phyloP scores from a whole-genome alignment of 2,329 filamentous ascomycete species.

The Trichoderma harzianum region DNA sequence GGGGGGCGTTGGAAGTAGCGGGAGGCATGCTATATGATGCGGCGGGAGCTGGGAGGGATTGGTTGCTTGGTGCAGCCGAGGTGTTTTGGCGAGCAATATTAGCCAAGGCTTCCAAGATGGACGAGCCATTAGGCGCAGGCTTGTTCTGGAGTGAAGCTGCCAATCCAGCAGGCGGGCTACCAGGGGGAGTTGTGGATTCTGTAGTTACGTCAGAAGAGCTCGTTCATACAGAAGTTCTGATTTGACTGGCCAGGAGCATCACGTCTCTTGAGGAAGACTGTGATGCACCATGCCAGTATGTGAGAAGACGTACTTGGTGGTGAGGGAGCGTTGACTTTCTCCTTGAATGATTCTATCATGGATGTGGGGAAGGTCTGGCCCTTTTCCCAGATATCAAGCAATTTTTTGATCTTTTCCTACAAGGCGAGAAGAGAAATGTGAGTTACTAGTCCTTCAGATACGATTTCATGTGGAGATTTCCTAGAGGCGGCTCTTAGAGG shows the following conservation, averaged over 20 bases:
- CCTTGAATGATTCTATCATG: conserved; percentile 79
- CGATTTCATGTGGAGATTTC: conserved; percentile 18
- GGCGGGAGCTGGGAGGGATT: conserved; percentile 39
- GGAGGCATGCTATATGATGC: conserved; percentile 40
- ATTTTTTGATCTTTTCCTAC: conserved; percentile 91
- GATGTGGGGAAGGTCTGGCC: conserved; percentile 81
- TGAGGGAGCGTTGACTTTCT: conserved; percentile 64
- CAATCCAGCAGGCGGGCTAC: conserved; percentile 52
- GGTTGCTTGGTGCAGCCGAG: conserved; percentile 42
- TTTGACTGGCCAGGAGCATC: neutral
- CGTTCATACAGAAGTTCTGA: neutral
- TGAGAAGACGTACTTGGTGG: conserved; percentile 60
- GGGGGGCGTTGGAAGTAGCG: conserved; percentile 21
- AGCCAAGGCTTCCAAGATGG: conserved; percentile 74
- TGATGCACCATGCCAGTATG: neutral
- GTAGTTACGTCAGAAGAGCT: conserved; percentile 39
- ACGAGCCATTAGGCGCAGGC: conserved; percentile 46
- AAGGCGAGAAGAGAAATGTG: conserved; percentile 41
- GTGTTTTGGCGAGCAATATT: conserved; percentile 76
- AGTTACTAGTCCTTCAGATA: conserved; percentile 32
- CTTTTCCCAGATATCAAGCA: conserved; percentile 97
- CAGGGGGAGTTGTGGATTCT: conserved; percentile 72
- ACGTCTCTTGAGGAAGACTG: neutral
- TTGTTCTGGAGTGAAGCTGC: conserved; percentile 40
- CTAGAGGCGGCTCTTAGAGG: conserved; percentile 3